Conservation (phyloP, 306 rosid genomes). For the Pterocarpus santalinus region DNA sequence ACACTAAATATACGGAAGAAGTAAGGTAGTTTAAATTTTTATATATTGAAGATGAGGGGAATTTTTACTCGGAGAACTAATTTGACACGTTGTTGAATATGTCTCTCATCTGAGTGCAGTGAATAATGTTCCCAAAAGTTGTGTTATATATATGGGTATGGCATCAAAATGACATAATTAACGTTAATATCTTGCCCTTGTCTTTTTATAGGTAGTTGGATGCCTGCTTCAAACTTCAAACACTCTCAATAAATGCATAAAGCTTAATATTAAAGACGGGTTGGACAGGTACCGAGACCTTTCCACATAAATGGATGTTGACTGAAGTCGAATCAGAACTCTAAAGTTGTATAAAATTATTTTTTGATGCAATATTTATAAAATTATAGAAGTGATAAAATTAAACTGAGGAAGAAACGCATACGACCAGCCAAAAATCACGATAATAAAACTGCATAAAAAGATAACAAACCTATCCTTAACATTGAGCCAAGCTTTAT, state of each 20-base stretch:
- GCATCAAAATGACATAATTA: too few relatives aligned
- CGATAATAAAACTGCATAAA: not conserved
- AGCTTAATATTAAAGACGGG: too few relatives aligned
- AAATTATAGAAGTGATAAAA: not conserved
- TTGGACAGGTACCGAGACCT: too few relatives aligned
- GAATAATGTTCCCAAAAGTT: too few relatives aligned
- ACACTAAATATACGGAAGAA: not conserved
- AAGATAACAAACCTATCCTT: not conserved
- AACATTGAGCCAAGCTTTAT: too few relatives aligned
- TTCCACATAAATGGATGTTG: not conserved
- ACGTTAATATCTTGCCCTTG: too few relatives aligned
- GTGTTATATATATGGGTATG: too few relatives aligned
- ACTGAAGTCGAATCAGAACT: not conserved
- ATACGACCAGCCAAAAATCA: not conserved
- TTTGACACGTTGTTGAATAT: too few relatives aligned
- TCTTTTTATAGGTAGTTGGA: too few relatives aligned
- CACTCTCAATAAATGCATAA: not conserved
- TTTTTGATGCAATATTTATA: not conserved
- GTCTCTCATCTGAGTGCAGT: too few relatives aligned
- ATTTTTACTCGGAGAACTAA: not conserved
- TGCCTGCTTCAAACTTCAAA: too few relatives aligned
- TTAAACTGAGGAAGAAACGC: not conserved
- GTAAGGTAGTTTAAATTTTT: too few relatives aligned
- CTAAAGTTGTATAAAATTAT: not conserved
- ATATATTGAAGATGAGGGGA: not conserved